Base-by-base conservation (phyloP, 139 green algal genomes). In the Marvania coccoides region DNA sequence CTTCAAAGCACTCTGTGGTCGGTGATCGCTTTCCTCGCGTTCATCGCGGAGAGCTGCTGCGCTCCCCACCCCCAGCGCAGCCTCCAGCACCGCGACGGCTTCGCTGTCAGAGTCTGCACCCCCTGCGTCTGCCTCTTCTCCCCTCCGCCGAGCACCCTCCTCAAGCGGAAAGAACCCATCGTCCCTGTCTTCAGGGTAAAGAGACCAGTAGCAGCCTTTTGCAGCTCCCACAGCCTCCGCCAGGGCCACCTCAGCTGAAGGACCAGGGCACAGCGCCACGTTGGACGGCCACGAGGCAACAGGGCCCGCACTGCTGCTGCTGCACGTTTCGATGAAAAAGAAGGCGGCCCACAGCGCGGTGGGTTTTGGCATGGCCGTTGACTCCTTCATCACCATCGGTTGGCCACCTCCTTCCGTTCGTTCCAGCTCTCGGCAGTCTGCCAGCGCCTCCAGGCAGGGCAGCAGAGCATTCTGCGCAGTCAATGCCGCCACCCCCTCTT, bases 211-310 rank as follows among this genome's bases (percentile, higher is more conserved):
- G 58, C 69, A 75, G 4, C 19, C 13, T 54, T 63, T 65, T 35
- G 69, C 69, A 19, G 34, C 69, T 12, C 62, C 28, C 0, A 69
- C 60, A 1, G 69, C 69, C 3, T 57, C 55, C 8, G 24, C 31
- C 31, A 59, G 58, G 26, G 69, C 69, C 7, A 31, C 33, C 3
- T 15, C 31, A 28, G 28, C 30, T 36, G 61, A 47, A 0, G 69
- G 69, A 0, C 69, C 69, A 0, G 69, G 54, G 47, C 69, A 75
- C 2, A 59, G 54, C 35, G 35, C 36, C n/a, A 71, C 60, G 19
- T 75, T 75, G 10, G 34, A 10, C 3, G 47, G 69, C 69, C 69
- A 75, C 26, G 36, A 10, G 29, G 36, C 36, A 4, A 15, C 24
- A 2, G 31, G 23, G 9, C 37, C 5, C 45, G 23, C 31, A 3